Evolutionary conservation across 352 stramenopile species (phyloP), one percentile per base, ranked within the genome.

Genomic region (Nothophytophthora sp.): DNA sequence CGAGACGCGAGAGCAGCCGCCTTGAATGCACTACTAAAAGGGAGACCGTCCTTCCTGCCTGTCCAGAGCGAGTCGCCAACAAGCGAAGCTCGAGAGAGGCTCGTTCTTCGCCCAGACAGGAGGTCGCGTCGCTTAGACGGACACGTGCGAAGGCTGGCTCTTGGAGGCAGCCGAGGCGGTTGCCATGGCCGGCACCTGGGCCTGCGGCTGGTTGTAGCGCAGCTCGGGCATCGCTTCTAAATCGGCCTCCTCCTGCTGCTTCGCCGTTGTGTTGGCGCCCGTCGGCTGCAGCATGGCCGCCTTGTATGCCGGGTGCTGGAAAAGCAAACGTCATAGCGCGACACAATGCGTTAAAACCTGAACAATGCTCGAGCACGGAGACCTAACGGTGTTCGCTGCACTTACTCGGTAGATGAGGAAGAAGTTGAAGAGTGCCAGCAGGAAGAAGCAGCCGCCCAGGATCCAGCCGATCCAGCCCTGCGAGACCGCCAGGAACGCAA

Each of bases 381-480:
- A 60, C 37, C 15, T 44, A 18, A 20, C n/a, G 23, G 25, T 49
- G n/a, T 38, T 25, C 15, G 10, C 10, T 2, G 4, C 5, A 69
- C 73, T 50, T 87, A 93, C 83, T 57, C 73, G 68, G 45, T 79
- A 54, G 57, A 94, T 94, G 52, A 94, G 70, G 71, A 94, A 94
- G 64, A 92, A 94, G 70, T 94, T 94, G 56, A 94, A 92, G 2
- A 88, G 56, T 19, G 81, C 81, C 27, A 94, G 52, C 28, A 86
- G 47, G 36, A 94, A 70, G 61, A 94, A 90, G 52, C 81, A 83
- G 16, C 83, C 53, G 43, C 83, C 83, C 27, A 92, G 62, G 50
- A 92, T 64, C 44, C 73, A 85, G 65, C 83, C 83, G 24, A 94
- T 81, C 70, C 68, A 86, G 54, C 83, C 83, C 59, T 91, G 81